phyloP scores from a whole-genome alignment of 306 rosid genomes.

The Dryas drummondii region DNA sequence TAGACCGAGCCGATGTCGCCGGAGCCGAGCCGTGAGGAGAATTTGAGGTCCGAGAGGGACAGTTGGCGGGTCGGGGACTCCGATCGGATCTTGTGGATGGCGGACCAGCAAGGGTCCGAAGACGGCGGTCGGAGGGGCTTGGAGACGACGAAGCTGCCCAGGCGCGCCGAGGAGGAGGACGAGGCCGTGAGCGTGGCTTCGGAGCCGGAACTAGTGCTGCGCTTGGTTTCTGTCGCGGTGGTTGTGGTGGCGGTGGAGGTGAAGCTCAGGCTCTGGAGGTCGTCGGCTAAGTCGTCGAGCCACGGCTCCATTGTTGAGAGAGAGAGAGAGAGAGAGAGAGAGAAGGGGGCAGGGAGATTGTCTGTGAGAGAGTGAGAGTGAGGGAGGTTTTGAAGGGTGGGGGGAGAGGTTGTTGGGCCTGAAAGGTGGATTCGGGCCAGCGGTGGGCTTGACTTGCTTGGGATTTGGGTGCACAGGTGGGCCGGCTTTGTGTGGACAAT shows the following conservation, averaged over 20 bases:
- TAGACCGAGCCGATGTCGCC: conserved; percentile 85
- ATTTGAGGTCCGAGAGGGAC: conserved; percentile 64
- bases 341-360: neutral
- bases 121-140: conserved; percentile 56
- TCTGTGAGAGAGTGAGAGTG: conserved; percentile 13
- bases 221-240: conserved; percentile 42
- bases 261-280: conserved; percentile 75
- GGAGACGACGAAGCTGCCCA: conserved; percentile 19
- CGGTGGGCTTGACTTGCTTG: neutral
- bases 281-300: conserved; percentile 73
- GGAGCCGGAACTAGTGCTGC: conserved; percentile 74
- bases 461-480: conserved; percentile 21
- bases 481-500: conserved; percentile 8
- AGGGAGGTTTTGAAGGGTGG: conserved; percentile 17
- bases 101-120: conserved; percentile 70
- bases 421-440: neutral
- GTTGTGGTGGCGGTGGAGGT: conserved; percentile 53
- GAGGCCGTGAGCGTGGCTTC: conserved; percentile 59
- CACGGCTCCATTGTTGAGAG: conserved; percentile 59
- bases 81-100: conserved; percentile 70
- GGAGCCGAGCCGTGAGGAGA: conserved; percentile 60
- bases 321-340: conserved; percentile 7
- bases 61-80: conserved; percentile 51
- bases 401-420: conserved; percentile 2
- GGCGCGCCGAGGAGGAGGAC: conserved; percentile 41